Evolutionary conservation across 495 filamentous ascomycete genomes (phyloP).

Genomic region (Neurospora sp.): DNA sequence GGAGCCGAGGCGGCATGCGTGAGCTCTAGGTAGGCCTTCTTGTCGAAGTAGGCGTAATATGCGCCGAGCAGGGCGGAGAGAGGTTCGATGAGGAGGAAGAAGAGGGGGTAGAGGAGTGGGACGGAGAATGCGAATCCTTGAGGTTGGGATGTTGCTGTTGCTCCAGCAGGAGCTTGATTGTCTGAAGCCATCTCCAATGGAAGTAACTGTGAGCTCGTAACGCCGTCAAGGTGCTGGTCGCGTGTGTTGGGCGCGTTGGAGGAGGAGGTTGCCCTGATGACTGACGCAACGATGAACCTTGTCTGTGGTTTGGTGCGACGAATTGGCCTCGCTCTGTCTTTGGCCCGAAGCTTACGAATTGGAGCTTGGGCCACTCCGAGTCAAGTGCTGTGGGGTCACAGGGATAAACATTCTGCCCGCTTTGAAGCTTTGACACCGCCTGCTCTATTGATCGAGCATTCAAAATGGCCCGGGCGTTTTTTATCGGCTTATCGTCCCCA

Average conservation of each 20-base stretch:
- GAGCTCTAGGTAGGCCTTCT: conserved; percentile 48
- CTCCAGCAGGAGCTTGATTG: background rate
- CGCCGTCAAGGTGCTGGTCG: background rate
- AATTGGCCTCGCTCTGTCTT: background rate
- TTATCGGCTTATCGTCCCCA: background rate
- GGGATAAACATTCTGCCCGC: background rate
- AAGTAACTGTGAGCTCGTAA: background rate
- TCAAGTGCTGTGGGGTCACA: background rate
- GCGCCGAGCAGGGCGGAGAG: conserved; percentile 54
- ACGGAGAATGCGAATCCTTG: conserved; percentile 17
- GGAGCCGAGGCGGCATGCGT: conserved; percentile 40
- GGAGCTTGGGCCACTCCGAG: conserved; percentile 5
- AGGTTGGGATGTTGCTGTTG: background rate
- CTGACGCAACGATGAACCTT: background rate
- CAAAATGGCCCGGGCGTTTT: background rate
- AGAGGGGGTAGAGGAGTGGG: conserved; percentile 44
- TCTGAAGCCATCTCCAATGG: conserved; percentile 1
- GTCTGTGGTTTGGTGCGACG: background rate
- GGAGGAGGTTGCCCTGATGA: background rate
- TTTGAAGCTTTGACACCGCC: conserved; percentile 14
- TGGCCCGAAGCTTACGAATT: background rate
- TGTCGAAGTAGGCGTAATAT: conserved; percentile 48
- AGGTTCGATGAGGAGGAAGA: conserved; percentile 61
- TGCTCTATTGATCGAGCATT: background rate
- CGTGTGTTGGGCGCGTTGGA: background rate